Evolutionary conservation across 345 rosid species (phyloP).

Genomic region (Gossypium longicalyx): DNA sequence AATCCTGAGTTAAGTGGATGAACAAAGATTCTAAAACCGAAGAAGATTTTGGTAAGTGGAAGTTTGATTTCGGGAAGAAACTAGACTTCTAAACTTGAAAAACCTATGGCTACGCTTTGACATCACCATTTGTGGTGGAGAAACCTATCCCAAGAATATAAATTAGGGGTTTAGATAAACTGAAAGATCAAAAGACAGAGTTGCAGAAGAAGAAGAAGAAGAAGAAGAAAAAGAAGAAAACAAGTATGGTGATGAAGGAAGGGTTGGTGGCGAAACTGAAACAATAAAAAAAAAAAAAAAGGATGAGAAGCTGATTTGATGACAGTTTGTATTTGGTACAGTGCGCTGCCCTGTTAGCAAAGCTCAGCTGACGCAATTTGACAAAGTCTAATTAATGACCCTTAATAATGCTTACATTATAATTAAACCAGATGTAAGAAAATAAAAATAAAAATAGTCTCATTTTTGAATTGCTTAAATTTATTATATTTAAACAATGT

Average conservation of each 20-base stretch:
- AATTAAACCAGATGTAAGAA: too few species aligned
- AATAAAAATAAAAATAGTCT: too few species aligned
- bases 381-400: constrained; percentile 2
- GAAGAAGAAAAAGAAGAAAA: constrained; percentile 1
- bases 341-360: background rate
- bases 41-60: background rate
- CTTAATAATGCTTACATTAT: background rate
- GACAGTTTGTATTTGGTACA: background rate
- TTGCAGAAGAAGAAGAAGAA: background rate
- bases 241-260: background rate
- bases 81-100: constrained; percentile 61
- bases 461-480: too few species aligned
- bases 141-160: constrained; percentile 6
- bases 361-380: constrained; percentile 9
- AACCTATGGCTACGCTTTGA: constrained; percentile 53
- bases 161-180: background rate
- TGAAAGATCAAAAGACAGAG: background rate
- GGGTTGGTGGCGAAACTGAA: background rate
- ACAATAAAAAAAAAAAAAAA: background rate
- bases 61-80: constrained; percentile 1
- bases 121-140: constrained; percentile 52
- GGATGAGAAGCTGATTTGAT: background rate
- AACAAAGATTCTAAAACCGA: background rate
- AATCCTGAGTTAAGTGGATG: background rate
- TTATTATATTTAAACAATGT: too few species aligned